Percentiles rank a stretch among this genome's conserved stretches.
phyloP scores from a whole-genome alignment of 2,329 filamentous ascomycete species.

The Sporothrix luriei region DNA sequence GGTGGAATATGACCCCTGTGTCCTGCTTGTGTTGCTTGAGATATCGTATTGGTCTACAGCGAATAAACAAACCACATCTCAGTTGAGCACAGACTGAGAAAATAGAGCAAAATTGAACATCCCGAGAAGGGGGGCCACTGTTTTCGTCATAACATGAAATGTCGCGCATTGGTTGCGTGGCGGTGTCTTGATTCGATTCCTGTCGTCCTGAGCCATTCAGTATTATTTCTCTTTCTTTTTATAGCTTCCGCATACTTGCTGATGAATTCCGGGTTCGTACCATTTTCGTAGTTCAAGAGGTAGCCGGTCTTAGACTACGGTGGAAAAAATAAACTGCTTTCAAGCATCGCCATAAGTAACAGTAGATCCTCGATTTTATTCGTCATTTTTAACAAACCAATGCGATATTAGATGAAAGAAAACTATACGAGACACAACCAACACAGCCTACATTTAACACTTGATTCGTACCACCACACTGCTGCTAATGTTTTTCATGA shows the following conservation, averaged over 20 bases:
- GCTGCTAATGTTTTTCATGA: not conserved
- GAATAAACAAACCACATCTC: not conserved
- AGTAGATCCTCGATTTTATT: no score
- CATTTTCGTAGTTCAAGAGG: no score
- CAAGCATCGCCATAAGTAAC: not conserved
- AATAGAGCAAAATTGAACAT: not conserved
- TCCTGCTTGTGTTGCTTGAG: not conserved
- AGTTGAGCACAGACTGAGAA: not conserved
- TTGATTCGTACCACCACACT: not conserved
- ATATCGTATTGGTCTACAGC: conserved; percentile 9
- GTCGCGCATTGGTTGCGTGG: not conserved
- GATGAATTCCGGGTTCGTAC: no score
- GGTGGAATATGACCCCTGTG: not conserved
- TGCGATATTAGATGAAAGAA: not conserved
- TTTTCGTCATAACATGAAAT: not conserved
- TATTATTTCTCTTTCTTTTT: no score
- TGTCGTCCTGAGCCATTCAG: no score
- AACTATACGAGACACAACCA: not conserved
- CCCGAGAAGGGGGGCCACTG: not conserved
- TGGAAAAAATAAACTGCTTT: no score
- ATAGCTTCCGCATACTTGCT: no score
- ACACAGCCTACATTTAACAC: not conserved
- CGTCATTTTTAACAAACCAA: not conserved
- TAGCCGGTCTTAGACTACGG: no score
- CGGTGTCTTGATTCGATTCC: not conserved